Conservation (phyloP, 2,329 filamentous ascomycete species). For the Stachybotrys chartarum region DNA sequence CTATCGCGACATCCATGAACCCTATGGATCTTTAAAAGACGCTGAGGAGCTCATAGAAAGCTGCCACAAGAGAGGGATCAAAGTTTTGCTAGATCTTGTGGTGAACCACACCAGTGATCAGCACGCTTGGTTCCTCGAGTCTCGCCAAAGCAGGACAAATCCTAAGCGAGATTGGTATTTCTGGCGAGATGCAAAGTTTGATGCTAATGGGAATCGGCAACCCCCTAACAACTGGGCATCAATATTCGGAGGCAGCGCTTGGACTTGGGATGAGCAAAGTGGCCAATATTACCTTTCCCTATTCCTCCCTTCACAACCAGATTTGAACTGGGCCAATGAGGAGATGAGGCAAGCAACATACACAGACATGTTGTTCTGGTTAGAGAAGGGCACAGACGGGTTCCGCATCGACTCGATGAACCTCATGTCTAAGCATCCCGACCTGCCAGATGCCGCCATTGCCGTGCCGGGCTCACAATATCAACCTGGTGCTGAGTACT, state of each 20-base stretch:
- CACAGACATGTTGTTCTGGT: conserved; percentile 67
- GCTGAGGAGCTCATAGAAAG: conserved; percentile 54
- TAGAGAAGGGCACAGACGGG: conserved; percentile 60
- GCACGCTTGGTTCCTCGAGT: conserved; percentile 53
- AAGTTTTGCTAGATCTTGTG: conserved; percentile 18
- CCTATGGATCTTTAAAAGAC: conserved; percentile 59
- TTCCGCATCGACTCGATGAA: conserved; percentile 67
- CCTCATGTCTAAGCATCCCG: conserved; percentile 50
- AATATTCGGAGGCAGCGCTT: conserved; percentile 32
- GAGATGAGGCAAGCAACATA: conserved; percentile 61
- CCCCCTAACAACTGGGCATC: conserved; percentile 38
- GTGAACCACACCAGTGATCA: conserved; percentile 23
- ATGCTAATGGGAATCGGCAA: conserved; percentile 21
- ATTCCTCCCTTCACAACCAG: conserved; percentile 65
- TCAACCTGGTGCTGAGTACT: conserved; percentile 33
- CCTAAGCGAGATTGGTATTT: conserved; percentile 49
- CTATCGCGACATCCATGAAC: conserved; percentile 34
- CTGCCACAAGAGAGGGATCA: conserved; percentile 36
- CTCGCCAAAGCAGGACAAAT: conserved; percentile 38
- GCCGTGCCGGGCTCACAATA: conserved; percentile 20
- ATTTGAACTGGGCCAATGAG: conserved; percentile 71
- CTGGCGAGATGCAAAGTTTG: conserved; percentile 38
- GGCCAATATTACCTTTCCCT: conserved; percentile 67
- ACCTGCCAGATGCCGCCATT: conserved; percentile 44
- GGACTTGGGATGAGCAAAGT: conserved; percentile 60